Evolutionary conservation across 164 flowering plant genomes (phyloP).

Genomic region (Malania oleifera): DNA sequence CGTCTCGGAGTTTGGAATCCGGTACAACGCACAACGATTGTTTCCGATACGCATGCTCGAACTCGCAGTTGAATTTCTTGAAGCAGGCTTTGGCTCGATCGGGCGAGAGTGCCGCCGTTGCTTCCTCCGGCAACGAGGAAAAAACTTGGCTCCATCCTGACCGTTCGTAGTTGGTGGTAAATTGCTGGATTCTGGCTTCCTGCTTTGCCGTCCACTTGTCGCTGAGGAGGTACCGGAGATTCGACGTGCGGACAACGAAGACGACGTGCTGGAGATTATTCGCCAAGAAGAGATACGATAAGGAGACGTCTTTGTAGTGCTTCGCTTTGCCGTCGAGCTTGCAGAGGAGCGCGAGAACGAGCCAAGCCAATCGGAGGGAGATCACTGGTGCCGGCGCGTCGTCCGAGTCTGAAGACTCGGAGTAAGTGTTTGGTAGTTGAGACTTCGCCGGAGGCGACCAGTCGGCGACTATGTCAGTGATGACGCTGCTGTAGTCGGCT

Average conservation of each 20-base stretch:
- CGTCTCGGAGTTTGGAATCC: conserved; percentile 47
- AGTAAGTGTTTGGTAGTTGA: conserved; percentile 30
- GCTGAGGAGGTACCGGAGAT: conserved; percentile 48
- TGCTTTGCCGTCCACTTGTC: conserved; percentile 50
- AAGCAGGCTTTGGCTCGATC: conserved; percentile 34
- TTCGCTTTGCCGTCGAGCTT: conserved; percentile 57
- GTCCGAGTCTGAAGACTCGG: conserved; percentile 16
- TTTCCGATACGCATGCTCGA: conserved; percentile 39
- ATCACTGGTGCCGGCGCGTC: conserved; percentile 22
- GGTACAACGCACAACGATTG: conserved; percentile 40
- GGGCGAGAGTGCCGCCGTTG: conserved; percentile 18
- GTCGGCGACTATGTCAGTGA: conserved; percentile 45
- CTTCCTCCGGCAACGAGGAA: conserved; percentile 31
- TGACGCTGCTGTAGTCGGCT: conserved; percentile 40
- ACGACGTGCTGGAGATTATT: conserved; percentile 62
- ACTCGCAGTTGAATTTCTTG: conserved; percentile 34
- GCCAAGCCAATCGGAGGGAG: conserved; percentile 42
- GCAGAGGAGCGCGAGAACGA: conserved; percentile 55
- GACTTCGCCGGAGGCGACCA: conserved; percentile 29
- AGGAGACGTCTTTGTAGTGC: conserved; percentile 45
- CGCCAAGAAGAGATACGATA: conserved; percentile 54
- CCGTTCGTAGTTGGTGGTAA: conserved; percentile 40
- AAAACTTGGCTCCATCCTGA: conserved; percentile 51
- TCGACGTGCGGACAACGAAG: conserved; percentile 34
- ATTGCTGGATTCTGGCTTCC: conserved; percentile 39